Evolutionary conservation across 2,329 filamentous ascomycete species (phyloP).

Genomic region (Fusarium ambrosium): DNA sequence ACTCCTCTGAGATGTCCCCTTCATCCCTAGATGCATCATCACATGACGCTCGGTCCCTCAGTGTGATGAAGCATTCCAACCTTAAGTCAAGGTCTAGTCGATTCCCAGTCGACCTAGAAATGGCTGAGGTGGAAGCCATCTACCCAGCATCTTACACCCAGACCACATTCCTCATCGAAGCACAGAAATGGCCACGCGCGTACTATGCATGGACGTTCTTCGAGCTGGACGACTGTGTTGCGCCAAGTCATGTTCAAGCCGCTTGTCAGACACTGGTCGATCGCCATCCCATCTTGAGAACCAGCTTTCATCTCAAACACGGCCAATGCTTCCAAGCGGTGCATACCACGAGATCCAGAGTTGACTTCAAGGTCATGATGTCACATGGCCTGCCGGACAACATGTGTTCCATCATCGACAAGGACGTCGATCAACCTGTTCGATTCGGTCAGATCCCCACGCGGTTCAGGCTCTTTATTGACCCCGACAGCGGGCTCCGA

Average conservation of each 20-base stretch:
- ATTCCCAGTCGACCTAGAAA: background rate
- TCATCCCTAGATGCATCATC: background rate
- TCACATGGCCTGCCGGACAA: background rate
- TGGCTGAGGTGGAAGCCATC: background rate
- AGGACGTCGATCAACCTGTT: background rate
- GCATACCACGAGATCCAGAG: background rate
- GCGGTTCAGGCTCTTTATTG: background rate
- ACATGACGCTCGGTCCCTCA: background rate
- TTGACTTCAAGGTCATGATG: background rate
- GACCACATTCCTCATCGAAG: background rate
- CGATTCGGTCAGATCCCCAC: background rate
- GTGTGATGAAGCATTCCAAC: background rate
- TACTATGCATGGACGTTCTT: slow-evolving; percentile 1
- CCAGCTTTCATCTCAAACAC: background rate
- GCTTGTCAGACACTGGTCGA: background rate
- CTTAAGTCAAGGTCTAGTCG: background rate
- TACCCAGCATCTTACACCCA: background rate
- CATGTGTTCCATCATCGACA: background rate
- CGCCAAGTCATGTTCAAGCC: background rate
- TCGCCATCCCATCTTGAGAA: background rate
- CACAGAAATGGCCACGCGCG: background rate
- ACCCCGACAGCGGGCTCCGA: background rate
- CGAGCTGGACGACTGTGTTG: background rate
- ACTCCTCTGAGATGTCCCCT: background rate
- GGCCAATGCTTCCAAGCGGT: background rate